Base-by-base conservation (phyloP, 345 rosid species). In the Durio zibethinus region DNA sequence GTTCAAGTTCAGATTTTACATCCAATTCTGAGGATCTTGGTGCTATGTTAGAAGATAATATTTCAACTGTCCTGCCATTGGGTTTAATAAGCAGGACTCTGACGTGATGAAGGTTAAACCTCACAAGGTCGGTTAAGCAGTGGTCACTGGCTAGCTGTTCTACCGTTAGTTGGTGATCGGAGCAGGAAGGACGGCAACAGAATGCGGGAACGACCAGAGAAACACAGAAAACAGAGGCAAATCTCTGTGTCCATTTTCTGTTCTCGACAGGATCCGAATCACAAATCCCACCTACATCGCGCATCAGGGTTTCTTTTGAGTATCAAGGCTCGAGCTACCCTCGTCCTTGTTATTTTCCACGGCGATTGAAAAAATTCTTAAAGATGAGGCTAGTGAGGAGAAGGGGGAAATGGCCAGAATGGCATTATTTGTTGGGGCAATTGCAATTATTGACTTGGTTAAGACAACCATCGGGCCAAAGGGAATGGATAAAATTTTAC, bases 401-500 rank as follows among this genome's bases (percentile, higher is more conserved):
- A 95, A 95, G 76, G 99, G 99, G 54, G 97, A 92, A 77, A 97
- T 94, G 27, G 99, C 99, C 63, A 86, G 98, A 84, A 89, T 95
- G 97, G 97, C 98, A 31, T 93, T 97, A 40, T 92, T 93, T 80
- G 82, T 96, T 79, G 99, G 98, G 84, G 99, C 97, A 57, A 93
- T 92, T 90, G 98, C 99, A 31, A 87, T 96, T 80, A 85, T 93
- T 14, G 98, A 96, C 80, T 85, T 96, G 82, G 95, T 96, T 21
- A 96, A 96, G 88, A 89, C 98, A 71, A 96, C 99, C 70, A 75
- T 96, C 80, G 99, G 99, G 27, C 99, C 99, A 0, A 96, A 96
- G 83, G 99, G 99, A 70, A 96, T 96, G 99, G 99, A 96, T 87
- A 96, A 96, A 82, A 96, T 96, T 80, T 86, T 93, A 63, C 99